phyloP scores from a whole-genome alignment of 345 rosid genomes.

The Aquilaria sinensis region DNA sequence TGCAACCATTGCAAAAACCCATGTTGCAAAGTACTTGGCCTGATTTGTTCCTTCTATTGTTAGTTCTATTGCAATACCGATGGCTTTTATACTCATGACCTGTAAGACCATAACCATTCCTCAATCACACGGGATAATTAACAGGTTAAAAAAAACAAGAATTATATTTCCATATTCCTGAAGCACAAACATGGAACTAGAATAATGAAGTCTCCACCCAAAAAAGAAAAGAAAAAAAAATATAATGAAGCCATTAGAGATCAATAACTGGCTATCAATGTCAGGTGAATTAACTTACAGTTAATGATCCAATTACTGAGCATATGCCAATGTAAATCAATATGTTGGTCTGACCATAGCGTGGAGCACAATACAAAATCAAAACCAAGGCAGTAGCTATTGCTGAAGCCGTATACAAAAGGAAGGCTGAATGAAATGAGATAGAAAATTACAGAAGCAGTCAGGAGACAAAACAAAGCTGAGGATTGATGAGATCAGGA shows the following conservation, averaged over 20 bases:
- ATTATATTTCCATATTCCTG: neutral
- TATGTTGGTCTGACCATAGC: slow-evolving; percentile 73
- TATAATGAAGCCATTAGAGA: slow-evolving; percentile 1
- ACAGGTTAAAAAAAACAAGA: neutral
- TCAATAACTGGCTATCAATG: neutral
- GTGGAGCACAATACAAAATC: slow-evolving; percentile 57
- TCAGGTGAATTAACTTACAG: slow-evolving; percentile 32
- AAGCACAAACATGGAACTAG: neutral
- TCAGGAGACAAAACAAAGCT: slow-evolving; percentile 1
- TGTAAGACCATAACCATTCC: slow-evolving; percentile 16
- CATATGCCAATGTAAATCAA: slow-evolving; percentile 69
- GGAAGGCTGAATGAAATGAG: slow-evolving; percentile 44
- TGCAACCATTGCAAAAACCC: slow-evolving; percentile 75
- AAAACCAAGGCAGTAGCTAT: slow-evolving; percentile 55
- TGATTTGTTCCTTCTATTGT: slow-evolving; percentile 64
- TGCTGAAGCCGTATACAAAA: slow-evolving; percentile 54
- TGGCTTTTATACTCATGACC: slow-evolving; percentile 86
- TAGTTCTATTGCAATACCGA: slow-evolving; percentile 76
- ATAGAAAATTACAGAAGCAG: neutral
- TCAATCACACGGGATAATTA: too few species aligned
- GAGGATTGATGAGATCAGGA: slow-evolving; percentile 7
- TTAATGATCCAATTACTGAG: slow-evolving; percentile 67
- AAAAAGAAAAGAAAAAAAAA: too few species aligned
- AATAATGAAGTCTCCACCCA: neutral
- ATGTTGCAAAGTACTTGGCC: slow-evolving; percentile 50